phyloP scores from a whole-genome alignment of 228 moss, liverwort and hornwort genomes.

The Sphagnum magellanicum region DNA sequence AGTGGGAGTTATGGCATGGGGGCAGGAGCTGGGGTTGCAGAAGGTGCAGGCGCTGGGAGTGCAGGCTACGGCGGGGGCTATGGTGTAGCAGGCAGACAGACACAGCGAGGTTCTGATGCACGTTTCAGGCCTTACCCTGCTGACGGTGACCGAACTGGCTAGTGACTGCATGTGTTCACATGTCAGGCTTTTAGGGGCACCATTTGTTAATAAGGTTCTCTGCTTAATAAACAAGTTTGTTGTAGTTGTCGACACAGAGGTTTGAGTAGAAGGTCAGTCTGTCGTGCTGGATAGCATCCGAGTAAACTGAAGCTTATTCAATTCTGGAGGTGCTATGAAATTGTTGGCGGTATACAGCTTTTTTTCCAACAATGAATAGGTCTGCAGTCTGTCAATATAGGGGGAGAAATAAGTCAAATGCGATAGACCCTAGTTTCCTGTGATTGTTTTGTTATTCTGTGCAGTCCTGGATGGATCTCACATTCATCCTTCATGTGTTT shows the following conservation, averaged over 20 bases:
- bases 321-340: conserved; percentile 1
- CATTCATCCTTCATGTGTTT: too few species aligned
- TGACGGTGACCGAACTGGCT: conserved; percentile 97
- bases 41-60: conserved; percentile 52
- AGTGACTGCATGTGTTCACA: conserved; percentile 32
- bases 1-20: conserved; percentile 63
- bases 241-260: conserved; percentile 1
- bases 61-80: conserved; percentile 97
- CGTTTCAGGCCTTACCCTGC: conserved; percentile 87
- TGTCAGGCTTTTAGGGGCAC: conserved; percentile 27
- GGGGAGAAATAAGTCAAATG: too few species aligned
- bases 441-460: too few species aligned
- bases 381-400: too few species aligned
- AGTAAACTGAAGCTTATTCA: background rate
- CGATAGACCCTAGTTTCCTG: too few species aligned
- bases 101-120: conserved; percentile 99
- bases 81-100: conserved; percentile 98
- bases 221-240: conserved; percentile 26
- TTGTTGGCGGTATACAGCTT: too few species aligned
- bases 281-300: background rate
- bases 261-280: background rate
- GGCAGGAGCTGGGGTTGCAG: conserved; percentile 15
- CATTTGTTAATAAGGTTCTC: conserved; percentile 64
- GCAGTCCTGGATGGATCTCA: background rate
- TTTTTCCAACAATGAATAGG: too few species aligned